Base-by-base conservation (phyloP, 2,329 filamentous ascomycete species). In the Aspergillus jensenii region DNA sequence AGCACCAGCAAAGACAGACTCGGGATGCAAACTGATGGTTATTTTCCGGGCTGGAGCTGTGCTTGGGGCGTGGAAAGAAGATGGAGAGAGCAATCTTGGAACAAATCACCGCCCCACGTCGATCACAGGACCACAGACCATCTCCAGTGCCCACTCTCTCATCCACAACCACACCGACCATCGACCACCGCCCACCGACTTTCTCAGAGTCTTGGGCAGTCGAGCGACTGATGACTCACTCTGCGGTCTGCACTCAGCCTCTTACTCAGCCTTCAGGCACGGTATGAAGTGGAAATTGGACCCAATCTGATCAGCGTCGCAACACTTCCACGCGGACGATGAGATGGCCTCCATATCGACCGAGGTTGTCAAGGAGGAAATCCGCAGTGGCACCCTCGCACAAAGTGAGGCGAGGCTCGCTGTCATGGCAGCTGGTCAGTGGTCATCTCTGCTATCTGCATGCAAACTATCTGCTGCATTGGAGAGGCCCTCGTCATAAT, bases 391-490 rank as follows among this genome's bases (percentile, higher is more conserved):
- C 52, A 55, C 55, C 58, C 52, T 48, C 46, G 40, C 27, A 52
- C 41, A 55, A 62, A 65, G 61, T 65, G 62, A 65, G 62, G 62
- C 62, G 60, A 11, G 23, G 17, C 46, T 52, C 52, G 59, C 58
- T 62, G 60, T 55, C 63, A 45, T 64, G 60, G 62, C 62, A 56
- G 44, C 46, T 56, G 39, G 50, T 62, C 57, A 61, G 35, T 64
- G 62, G 57, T 52, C 52, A 35, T 11, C 27, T 11, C 27, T 31
- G 27, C 8, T 23, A 52, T 37, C 17, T 56, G 47, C 52, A 50
- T 39, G 37, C 55, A 49, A 52, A 41, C 37, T 27, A 25, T 35
- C 19, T 39, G 19, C 35, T 25, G 37, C 37, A 43, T 52, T 25
- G 43, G 27, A 56, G 53, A 48, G 44, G 23, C 14, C n/a, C 23